These are phyloP conservation scores for Staphylotrichum longicolle DNA, from an alignment of 495 filamentous ascomycete genomes.

Conservation along the genomic window DNA sequence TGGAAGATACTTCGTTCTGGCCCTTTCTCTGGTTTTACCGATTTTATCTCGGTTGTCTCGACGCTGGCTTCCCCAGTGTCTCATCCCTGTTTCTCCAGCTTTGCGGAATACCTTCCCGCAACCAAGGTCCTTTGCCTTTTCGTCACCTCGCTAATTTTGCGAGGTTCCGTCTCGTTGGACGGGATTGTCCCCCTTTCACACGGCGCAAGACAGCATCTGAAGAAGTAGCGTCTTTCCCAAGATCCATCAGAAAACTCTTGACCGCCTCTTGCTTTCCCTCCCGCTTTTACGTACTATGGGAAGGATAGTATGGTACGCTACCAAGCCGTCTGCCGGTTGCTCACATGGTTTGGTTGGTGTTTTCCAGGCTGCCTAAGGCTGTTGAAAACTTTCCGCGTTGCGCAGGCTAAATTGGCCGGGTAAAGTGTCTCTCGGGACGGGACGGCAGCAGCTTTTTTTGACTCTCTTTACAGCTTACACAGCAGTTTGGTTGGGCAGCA, in stretches of 20 bases:
- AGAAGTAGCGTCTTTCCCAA: background rate
- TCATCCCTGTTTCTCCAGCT: no score
- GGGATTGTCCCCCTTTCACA: background rate
- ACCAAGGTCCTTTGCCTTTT: no score
- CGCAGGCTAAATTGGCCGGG: conserved; percentile 29
- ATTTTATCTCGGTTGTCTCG: background rate
- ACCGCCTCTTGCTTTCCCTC: conserved; percentile 4
- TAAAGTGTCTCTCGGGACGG: conserved; percentile 17
- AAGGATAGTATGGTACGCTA: background rate
- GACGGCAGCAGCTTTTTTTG: conserved; percentile 7
- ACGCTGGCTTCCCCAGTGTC: no score
- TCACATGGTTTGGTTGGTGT: background rate
- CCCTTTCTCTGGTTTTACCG: background rate
- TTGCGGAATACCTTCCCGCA: no score
- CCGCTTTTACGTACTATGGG: background rate
- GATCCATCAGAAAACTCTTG: background rate
- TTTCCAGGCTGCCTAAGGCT: background rate
- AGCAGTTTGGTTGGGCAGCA: background rate
- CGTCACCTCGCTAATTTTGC: background rate
- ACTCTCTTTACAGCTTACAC: no score
- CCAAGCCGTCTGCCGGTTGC: background rate
- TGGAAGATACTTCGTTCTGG: background rate
- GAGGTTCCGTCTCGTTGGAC: no score
- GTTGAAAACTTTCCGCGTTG: conserved; percentile 18
- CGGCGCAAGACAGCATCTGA: conserved; percentile 1